Evolutionary conservation across 2,329 filamentous ascomycete genomes (phyloP), one percentile per base, ranked within the genome.

Genomic region (Penicillium griseofulvum): DNA sequence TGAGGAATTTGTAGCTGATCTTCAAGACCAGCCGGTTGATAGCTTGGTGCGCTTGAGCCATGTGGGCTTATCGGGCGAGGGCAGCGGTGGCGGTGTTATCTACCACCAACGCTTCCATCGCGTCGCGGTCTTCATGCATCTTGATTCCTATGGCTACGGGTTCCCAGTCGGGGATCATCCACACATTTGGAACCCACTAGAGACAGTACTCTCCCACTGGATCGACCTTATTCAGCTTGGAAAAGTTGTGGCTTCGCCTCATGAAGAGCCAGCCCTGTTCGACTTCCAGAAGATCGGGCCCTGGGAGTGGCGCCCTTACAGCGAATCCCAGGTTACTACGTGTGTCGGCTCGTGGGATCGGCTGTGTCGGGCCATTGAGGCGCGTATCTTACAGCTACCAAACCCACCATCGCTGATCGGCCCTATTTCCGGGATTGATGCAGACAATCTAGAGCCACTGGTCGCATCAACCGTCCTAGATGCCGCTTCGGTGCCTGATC

Each of bases 251-350:
- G 54, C 53, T 56, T 42, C 52, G 34, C 53, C 56, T 63, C 47
- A 60, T 57, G n/a, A 52, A 52, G 58, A 60, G 52, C 59, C 54
- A 49, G 56, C 52, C 28, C 24, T 66, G 60, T 63, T 60, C 17
- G 60, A 56, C 58, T 53, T n/a, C 10, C 45, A 50, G 43, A 53
- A 56, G 43, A 38, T 56, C 36, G 68, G 69, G 41, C 62, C 63
- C 26, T 74, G 69, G 70, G 58, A 61, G 29, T 72, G 65, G 67
- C 61, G 52, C 42, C 60, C 69, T 5, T 73, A 74, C 41, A 57
- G 68, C 52, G 63, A 57, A 4, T 54, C 55, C 29, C 68, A 72
- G 51, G 62, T 71, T 42, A 49, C 41, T 45, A 26, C 39, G 29
- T 63, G 60, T 28, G 45, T 72, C 43, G 34, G 17, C 33, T 63